Percentiles rank a stretch among this genome's conserved stretches.
phyloP scores from a whole-genome alignment of 2,329 filamentous ascomycete genomes.

The Macroventuria anomochaeta region DNA sequence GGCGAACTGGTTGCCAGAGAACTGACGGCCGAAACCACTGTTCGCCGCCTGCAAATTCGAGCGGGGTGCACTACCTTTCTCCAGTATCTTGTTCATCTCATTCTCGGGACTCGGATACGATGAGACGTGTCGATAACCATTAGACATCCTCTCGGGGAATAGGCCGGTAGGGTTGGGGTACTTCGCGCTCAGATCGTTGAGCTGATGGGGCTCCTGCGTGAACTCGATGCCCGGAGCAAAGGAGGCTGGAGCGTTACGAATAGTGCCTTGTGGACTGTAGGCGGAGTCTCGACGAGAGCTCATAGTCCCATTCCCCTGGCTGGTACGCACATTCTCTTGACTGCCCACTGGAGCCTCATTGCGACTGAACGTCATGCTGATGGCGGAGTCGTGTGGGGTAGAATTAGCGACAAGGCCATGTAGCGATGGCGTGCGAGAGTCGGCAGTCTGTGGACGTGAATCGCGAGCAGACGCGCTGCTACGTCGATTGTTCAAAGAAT shows the following conservation, averaged over 20 bases:
- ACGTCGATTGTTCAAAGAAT: constrained; percentile 32
- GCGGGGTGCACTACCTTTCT: constrained; percentile 27
- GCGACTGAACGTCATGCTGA: constrained; percentile 36
- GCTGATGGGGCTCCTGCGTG: constrained; percentile 21
- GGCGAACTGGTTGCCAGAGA: constrained; percentile 37
- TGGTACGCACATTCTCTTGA: constrained; percentile 38
- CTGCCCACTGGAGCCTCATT: constrained; percentile 16
- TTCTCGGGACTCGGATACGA: constrained; percentile 18
- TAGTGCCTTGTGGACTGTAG: constrained; percentile 22
- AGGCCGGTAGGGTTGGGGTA: constrained; percentile 20
- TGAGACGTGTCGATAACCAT: constrained; percentile 16
- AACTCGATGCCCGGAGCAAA: constrained; percentile 25
- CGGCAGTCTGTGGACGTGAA: constrained; percentile 12
- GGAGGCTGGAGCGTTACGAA: constrained; percentile 15
- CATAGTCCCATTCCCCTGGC: constrained; percentile 14
- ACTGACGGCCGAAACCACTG: constrained; percentile 23
- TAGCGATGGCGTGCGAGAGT: constrained; percentile 33
- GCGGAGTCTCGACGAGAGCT: constrained; percentile 22
- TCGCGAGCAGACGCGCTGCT: constrained; percentile 18
- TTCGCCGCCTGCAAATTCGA: constrained; percentile 17
- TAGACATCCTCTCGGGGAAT: constrained; percentile 19
- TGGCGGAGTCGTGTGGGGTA: constrained; percentile 37
- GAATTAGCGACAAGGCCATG: constrained; percentile 34
- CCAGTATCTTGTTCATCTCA: constrained; percentile 20
- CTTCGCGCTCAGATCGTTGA: constrained; percentile 21